A percentile compares a stretch with the other conserved stretches of the same genome.
Evolutionary conservation across 805 yeast genomes (phyloP).

Genomic region (Starmerella lactis-condensi): DNA sequence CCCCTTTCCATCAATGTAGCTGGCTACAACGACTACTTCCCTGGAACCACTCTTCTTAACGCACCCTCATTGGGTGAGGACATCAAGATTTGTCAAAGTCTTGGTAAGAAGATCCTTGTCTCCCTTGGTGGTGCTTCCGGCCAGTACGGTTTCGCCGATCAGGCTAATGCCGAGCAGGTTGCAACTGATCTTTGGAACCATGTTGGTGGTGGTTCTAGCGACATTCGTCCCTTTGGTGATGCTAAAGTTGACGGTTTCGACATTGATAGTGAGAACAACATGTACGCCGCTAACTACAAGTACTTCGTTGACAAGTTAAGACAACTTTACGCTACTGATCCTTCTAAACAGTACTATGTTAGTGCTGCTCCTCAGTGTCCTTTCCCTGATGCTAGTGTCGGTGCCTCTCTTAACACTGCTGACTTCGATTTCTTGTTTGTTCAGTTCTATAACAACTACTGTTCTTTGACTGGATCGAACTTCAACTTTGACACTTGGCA

Average conservation of each 20-base stretch:
- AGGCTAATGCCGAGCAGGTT: conserved; percentile 37
- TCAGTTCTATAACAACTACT: conserved; percentile 79
- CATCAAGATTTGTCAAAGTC: conserved; percentile 52
- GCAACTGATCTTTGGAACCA: conserved; percentile 36
- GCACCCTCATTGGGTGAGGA: conserved; percentile 37
- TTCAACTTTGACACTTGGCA: conserved; percentile 68
- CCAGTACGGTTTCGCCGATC: conserved; percentile 34
- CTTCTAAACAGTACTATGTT: conserved; percentile 47
- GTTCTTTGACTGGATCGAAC: conserved; percentile 25
- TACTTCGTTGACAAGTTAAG: conserved; percentile 37
- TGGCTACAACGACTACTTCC: conserved; percentile 23
- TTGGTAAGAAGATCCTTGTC: conserved; percentile 60
- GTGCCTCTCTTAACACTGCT: conserved; percentile 47
- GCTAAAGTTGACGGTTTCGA: conserved; percentile 73
- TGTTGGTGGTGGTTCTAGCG: conserved; percentile 33
- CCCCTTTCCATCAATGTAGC: conserved; percentile 37
- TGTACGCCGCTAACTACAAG: conserved; percentile 42
- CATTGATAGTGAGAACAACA: conserved; percentile 45
- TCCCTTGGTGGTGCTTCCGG: conserved; percentile 65
- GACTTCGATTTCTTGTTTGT: conserved; percentile 64
- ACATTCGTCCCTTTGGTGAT: conserved; percentile 42
- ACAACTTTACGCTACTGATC: conserved; percentile 25
- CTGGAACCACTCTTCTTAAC: conserved; percentile 27
- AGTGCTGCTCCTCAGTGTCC: conserved; percentile 91
- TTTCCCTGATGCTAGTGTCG: conserved; percentile 57